phyloP scores from a whole-genome alignment of 768 basidiomycete species.

The Rubroboletus pulcherrimus region DNA sequence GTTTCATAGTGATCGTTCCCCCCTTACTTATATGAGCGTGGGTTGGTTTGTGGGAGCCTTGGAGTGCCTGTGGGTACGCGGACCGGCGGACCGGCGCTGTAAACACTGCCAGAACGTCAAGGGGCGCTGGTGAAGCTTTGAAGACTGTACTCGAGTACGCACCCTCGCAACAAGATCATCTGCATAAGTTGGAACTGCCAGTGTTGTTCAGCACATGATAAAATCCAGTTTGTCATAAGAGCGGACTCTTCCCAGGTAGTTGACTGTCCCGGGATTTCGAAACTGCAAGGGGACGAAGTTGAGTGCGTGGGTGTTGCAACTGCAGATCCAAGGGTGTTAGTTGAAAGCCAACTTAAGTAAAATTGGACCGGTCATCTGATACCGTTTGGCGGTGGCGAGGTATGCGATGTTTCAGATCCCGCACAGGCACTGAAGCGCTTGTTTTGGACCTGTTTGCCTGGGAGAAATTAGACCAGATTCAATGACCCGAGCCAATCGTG shows the following conservation, averaged over 20 bases:
- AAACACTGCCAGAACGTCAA: too few species aligned
- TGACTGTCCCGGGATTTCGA: not conserved
- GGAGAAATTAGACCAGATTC: not conserved
- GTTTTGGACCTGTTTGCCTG: too few species aligned
- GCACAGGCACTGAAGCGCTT: too few species aligned
- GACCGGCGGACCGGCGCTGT: constrained; percentile 1
- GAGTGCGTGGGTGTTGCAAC: not conserved
- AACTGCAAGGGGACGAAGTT: not conserved
- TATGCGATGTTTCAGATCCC: too few species aligned
- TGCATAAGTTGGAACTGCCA: not conserved
- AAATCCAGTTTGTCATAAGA: not conserved
- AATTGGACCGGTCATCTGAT: too few species aligned
- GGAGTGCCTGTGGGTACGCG: not conserved
- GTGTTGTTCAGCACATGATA: not conserved
- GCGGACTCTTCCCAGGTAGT: not conserved
- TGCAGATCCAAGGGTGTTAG: not conserved
- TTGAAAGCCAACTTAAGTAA: too few species aligned
- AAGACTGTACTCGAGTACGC: not conserved
- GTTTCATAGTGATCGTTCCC: not conserved
- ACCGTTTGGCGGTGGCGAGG: too few species aligned
- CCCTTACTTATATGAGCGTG: not conserved
- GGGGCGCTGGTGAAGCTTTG: not conserved
- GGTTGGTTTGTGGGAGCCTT: not conserved
- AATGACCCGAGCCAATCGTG: not conserved
- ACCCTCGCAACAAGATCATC: not conserved